Evolutionary conservation across 2,329 filamentous ascomycete genomes (phyloP).

Genomic region (Clonostachys solani): DNA sequence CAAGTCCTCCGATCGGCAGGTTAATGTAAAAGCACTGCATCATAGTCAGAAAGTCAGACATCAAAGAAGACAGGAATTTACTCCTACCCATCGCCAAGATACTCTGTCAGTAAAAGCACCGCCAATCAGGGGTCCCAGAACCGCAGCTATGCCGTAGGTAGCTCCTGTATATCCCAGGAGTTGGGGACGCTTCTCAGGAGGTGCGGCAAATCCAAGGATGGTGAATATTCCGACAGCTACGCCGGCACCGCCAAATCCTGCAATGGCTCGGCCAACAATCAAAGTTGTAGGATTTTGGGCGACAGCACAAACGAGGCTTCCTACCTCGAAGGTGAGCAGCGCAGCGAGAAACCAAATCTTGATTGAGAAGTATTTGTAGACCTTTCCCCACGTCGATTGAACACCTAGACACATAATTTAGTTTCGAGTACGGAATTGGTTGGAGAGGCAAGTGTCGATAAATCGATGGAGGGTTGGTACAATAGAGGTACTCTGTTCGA

Average conservation of each 20-base stretch:
- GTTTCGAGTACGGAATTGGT: not conserved
- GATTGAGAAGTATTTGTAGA: conserved; percentile 4
- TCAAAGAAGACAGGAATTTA: not conserved
- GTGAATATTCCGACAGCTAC: not conserved
- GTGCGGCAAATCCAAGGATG: not conserved
- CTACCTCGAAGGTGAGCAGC: conserved; percentile 5
- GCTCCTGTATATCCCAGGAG: conserved; percentile 11
- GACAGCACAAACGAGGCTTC: conserved; percentile 5
- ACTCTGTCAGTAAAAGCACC: conserved; percentile 15
- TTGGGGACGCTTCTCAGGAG: not conserved
- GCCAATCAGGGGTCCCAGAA: conserved; percentile 14
- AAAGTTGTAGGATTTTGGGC: conserved; percentile 4
- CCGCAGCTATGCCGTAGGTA: conserved; percentile 14
- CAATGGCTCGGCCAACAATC: conserved; percentile 5
- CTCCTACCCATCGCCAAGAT: conserved; percentile 15
- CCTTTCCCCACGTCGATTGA: conserved; percentile 5
- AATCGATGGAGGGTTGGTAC: too few relatives aligned
- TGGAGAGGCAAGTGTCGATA: too few relatives aligned
- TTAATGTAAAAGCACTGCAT: conserved; percentile 25
- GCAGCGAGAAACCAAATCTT: conserved; percentile 4
- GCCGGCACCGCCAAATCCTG: conserved; percentile 1
- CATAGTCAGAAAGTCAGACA: not conserved
- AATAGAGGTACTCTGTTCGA: too few relatives aligned
- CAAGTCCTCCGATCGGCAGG: conserved; percentile 39
- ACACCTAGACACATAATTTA: not conserved